These are phyloP conservation scores for Globisporangium alternatum DNA, from an alignment of 352 stramenopile species.

Conservation along the genomic window DNA sequence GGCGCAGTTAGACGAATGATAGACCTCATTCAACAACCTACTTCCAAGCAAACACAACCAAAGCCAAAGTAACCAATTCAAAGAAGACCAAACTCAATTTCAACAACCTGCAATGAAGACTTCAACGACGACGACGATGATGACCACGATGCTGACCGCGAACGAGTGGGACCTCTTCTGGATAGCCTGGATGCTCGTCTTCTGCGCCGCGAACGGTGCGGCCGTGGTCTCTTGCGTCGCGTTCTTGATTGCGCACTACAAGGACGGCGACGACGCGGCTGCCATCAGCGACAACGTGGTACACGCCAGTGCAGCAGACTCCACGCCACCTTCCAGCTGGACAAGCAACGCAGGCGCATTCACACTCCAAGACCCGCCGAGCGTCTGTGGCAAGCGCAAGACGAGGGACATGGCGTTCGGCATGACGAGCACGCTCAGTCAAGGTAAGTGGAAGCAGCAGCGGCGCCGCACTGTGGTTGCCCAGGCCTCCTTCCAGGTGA, in stretches of 20 bases:
- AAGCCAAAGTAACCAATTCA: background rate
- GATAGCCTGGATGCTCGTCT: conserved; percentile 27
- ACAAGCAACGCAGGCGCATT: background rate
- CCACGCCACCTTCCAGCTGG: background rate
- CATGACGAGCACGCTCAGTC: conserved; percentile 18
- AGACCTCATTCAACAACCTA: background rate
- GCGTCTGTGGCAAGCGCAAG: conserved; percentile 31
- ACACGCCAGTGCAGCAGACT: background rate
- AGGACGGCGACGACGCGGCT: conserved; percentile 10
- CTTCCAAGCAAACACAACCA: background rate
- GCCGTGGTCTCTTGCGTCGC: conserved; percentile 23
- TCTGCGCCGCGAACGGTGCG: conserved; percentile 24
- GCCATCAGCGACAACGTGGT: background rate
- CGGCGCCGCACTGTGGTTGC: conserved; percentile 13
- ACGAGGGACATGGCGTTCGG: conserved; percentile 15
- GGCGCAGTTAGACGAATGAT: too few species aligned
- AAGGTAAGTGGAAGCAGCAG: conserved; percentile 14
- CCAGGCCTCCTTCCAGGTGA: too few species aligned
- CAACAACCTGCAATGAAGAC: background rate
- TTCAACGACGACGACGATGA: conserved; percentile 9
- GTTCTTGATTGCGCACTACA: conserved; percentile 18
- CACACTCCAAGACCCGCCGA: conserved; percentile 2
- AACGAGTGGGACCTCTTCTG: conserved; percentile 20
- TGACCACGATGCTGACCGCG: conserved; percentile 5
- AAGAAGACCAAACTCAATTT: background rate